Conservation (phyloP, 306 rosid genomes). For the Parietaria judaica region DNA sequence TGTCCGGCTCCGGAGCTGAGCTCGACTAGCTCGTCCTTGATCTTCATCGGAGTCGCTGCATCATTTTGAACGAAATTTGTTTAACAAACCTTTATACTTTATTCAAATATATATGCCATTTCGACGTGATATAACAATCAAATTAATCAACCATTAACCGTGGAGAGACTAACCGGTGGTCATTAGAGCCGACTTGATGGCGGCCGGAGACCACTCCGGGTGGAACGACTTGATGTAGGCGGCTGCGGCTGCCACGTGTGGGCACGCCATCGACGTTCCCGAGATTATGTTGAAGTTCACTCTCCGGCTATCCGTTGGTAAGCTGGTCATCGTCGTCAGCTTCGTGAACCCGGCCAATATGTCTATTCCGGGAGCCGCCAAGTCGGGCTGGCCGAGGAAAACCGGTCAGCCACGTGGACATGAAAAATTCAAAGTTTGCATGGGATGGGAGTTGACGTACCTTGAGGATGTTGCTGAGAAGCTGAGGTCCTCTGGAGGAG, state of each 20-base stretch:
- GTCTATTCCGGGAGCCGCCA: conserved; percentile 77
- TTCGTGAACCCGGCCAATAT: conserved; percentile 64
- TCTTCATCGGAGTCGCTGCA: conserved; percentile 55
- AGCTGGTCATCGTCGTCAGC: conserved; percentile 32
- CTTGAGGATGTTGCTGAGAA: conserved; percentile 51
- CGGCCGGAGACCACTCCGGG: conserved; percentile 84
- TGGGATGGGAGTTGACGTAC: conserved; percentile 15
- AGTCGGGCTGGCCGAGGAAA: conserved; percentile 52
- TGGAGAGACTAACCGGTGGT: conserved; percentile 52
- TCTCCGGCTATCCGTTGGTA: conserved; percentile 30
- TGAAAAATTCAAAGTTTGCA: not conserved
- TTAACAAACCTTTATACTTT: no score
- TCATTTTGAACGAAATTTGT: not conserved
- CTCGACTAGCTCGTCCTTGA: conserved; percentile 20
- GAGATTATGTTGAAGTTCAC: conserved; percentile 46
- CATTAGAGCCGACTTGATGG: conserved; percentile 92
- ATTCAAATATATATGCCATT: no score
- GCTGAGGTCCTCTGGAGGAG: conserved; percentile 77
- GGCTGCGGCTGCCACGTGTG: conserved; percentile 69
- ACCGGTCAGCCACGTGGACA: not conserved
- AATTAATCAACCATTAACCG: not conserved
- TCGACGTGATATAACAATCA: no score
- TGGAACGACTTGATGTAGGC: conserved; percentile 78
- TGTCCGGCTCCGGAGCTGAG: conserved; percentile 71
- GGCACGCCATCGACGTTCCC: conserved; percentile 91